Evolutionary conservation across 345 rosid species (phyloP), one percentile per base, ranked within the genome.

Genomic region (Cardamine chenopodiifolia): DNA sequence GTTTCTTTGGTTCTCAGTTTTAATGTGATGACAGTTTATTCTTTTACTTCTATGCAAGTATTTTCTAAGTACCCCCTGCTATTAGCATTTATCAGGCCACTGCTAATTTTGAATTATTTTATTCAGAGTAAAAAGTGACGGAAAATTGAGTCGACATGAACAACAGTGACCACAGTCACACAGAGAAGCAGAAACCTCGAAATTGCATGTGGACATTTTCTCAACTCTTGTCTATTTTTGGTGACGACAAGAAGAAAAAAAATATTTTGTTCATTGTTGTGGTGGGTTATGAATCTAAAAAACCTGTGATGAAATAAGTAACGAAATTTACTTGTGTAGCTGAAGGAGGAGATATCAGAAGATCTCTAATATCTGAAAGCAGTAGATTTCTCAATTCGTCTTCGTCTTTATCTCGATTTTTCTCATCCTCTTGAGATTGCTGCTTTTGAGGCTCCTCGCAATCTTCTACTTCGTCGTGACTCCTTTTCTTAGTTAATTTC

Each of bases 221-320:
- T 45, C 20, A 45, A 6, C 1, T 15, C 3, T 42, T 7, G 49
- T 55, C 35, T 13, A 13, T 25, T 26, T 15, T 2, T 55, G 45
- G 17, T 8, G 20, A 39, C 0, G 12, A 15, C 28, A 8, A 29
- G 31, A 29, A 29, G 8, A 6, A 8, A 34, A 31, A 1, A 8
- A 8, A 2, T 34, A 3, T 34, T 8, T 34, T 34, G 8, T 2
- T 34, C 3, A 7, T 34, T 8, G 9, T 31, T 14, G 13, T 56
- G 47, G 45, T 8, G 23, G 39, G 7, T 17, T 8, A 56, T 28
- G 0, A 71, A 60, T 60, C 8, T 47, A 7, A 45, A 35, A 17
- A 65, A 87, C 98, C 96, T 83, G 92, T 87, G 70, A 91, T 90
- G 81, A 86, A 92, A 78, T 85, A 92, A 52, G 90, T 77, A 70